Base-by-base conservation (phyloP, 495 filamentous ascomycete species). In the Penicillium salamii region DNA sequence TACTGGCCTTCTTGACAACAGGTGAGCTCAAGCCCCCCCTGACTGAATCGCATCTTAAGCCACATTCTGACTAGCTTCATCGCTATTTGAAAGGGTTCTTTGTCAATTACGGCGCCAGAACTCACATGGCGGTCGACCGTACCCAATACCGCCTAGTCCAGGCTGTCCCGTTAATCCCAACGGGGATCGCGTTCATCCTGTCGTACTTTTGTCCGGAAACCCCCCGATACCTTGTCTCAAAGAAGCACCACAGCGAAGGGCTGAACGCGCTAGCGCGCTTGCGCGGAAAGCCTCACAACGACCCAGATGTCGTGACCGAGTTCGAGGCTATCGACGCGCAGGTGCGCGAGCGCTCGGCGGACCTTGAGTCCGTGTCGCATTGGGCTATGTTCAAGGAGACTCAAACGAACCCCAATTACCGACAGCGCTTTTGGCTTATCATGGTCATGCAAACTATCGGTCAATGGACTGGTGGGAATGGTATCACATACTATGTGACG, bases 381-480 rank as follows among this genome's bases (percentile, higher is more conserved):
- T 74, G 69, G 69, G 51, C 55, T 12, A 66, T 70, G 1, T 63
- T 74, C 50, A 72, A 74, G 39, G 71, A 76, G 57, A 70, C 68
- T 7, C 65, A 72, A 33, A 46, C 31, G 2, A 68, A 70, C 37
- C 44, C 68, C 7, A 72, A 71, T 43, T 76, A 76, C 47, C 67
- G 73, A 7, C 66, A 75, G 35, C 67, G 73, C 14, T 77, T 74
- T 64, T 72, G 71, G 67, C 60, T 77, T 31, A 49, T 74, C 3
- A 69, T 74, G 42, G 44, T 63, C 20, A 72, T 77, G 66, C 73
- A 77, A 41, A 74, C 68, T 3, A 61, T 75, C 39, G 60, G 68
- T 1, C 73, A 77, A 49, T 77, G 72, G 72, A 69, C 69, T 7
- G 73, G 73, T 12, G 72, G 73, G 3, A 77, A 75, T 47, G 73